phyloP scores from a whole-genome alignment of 345 rosid genomes.

The Cardiospermum halicacabum region DNA sequence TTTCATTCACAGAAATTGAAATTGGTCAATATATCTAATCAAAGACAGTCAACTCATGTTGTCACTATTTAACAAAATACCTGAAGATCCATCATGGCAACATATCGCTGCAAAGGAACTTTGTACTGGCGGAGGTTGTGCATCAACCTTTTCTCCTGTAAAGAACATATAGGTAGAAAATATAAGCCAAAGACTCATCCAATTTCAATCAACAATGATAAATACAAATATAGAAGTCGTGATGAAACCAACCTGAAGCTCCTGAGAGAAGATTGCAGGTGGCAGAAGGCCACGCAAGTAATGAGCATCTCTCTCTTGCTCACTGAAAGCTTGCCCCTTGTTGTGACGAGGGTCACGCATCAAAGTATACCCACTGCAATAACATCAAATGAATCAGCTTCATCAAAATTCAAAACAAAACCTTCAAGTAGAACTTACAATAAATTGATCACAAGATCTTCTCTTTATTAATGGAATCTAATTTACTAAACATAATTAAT shows the following conservation, averaged over 20 bases:
- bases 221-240: not conserved
- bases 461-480: not conserved
- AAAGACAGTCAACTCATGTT: too few relatives aligned
- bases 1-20: not conserved
- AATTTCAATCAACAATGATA: not conserved
- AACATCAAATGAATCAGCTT: not conserved
- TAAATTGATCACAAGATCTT: not conserved
- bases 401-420: not conserved
- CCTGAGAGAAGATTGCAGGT: slow-evolving; percentile 63
- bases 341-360: slow-evolving; percentile 87
- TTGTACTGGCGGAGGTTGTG: slow-evolving; percentile 70
- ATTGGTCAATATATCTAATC: not conserved
- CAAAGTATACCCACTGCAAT: slow-evolving; percentile 72
- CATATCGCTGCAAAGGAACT: slow-evolving; percentile 83
- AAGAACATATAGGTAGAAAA: slow-evolving; percentile 8
- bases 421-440: not conserved
- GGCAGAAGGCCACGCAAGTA: slow-evolving; percentile 93
- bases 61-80: slow-evolving; percentile 28
- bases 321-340: slow-evolving; percentile 84
- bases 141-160: slow-evolving; percentile 70
- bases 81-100: slow-evolving; percentile 98
- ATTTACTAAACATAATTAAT: not conserved
- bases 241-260: slow-evolving; percentile 60
- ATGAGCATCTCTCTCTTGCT: slow-evolving; percentile 88
- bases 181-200: slow-evolving; percentile 10